Base-by-base conservation (phyloP, 2,329 filamentous ascomycete species). In the Pseudopithomyces maydicus region DNA sequence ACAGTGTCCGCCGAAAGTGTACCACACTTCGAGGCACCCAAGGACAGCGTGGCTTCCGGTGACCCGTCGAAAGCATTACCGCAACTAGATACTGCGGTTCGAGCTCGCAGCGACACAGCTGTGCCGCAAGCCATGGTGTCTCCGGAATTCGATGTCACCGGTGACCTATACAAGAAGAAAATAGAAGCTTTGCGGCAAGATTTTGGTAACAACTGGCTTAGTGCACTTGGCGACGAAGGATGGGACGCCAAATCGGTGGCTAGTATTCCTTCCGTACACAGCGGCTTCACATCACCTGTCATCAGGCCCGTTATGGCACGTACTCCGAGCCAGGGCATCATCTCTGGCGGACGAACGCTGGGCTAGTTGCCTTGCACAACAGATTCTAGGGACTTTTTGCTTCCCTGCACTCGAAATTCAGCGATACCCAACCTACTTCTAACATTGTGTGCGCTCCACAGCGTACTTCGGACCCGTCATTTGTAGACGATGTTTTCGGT, bases 121-220 rank as follows among this genome's bases (percentile, higher is more conserved):
- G 57, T 62, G 32, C 26, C 58, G 42, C 62, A 64, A 44, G 23
- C 52, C 43, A 48, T 57, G 58, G 58, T 47, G 59, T 52, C 35
- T 54, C 62, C 61, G 54, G 83, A 89, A 56, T 91, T 88, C 84
- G 86, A 87, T 57, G 79, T 85, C 42, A 85, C 86, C 56, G 89
- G 90, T 52, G 91, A 95, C 68, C 80, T 91, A 7, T 98, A 97
- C 76, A 87, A 90, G 55, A 90, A 90, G 73, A 95, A 95, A 75
- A 89, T 98, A 53, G 92, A 97, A 75, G 88, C 90, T 2, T 79
- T 97, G 52, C 89, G 92, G 59, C 89, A 89, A 69, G 91, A 94
- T 69, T 88, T 97, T 63, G 93, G 93, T 32, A 91, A 88, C 66
- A 90, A 88, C 36, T 99, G 96, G 84, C 84, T 99, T 38, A 93